Conservation (phyloP, 2,329 filamentous ascomycete species). For the Calonectria henricotiae region DNA sequence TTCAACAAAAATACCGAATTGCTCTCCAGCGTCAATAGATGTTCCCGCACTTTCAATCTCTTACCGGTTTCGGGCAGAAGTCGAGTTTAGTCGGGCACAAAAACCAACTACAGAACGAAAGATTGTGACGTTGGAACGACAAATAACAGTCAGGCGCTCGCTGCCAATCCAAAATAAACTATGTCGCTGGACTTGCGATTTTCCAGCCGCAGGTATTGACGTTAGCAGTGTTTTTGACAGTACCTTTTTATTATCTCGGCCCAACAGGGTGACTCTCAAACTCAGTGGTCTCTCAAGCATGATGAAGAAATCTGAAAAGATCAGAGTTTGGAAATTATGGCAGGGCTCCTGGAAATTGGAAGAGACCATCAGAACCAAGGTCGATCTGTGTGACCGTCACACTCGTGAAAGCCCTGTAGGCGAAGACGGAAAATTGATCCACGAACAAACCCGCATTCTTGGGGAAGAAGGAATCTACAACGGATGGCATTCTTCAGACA, state of each 20-base stretch:
- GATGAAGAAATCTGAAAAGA: background rate
- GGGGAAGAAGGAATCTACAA: background rate
- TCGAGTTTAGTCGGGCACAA: background rate
- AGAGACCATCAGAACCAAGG: background rate
- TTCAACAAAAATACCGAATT: background rate
- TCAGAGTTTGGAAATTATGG: background rate
- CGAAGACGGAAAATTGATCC: background rate
- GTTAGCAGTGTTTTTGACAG: background rate
- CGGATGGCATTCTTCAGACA: background rate
- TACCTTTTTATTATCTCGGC: background rate
- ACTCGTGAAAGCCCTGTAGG: background rate
- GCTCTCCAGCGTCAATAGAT: background rate
- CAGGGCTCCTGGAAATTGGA: conserved; percentile 4
- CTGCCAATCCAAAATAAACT: background rate
- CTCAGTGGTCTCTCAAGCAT: background rate
- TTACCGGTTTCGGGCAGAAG: conserved; percentile 3
- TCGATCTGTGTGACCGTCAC: background rate
- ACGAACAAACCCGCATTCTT: conserved; percentile 3
- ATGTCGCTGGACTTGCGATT: background rate
- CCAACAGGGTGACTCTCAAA: conserved; percentile 1
- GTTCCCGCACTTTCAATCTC: background rate
- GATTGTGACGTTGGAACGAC: background rate
- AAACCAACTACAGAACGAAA: background rate
- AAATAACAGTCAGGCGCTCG: background rate
- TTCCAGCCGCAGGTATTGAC: conserved; percentile 1